Base-by-base conservation (phyloP, 768 basidiomycete species). In the Amyloporia xantha region DNA sequence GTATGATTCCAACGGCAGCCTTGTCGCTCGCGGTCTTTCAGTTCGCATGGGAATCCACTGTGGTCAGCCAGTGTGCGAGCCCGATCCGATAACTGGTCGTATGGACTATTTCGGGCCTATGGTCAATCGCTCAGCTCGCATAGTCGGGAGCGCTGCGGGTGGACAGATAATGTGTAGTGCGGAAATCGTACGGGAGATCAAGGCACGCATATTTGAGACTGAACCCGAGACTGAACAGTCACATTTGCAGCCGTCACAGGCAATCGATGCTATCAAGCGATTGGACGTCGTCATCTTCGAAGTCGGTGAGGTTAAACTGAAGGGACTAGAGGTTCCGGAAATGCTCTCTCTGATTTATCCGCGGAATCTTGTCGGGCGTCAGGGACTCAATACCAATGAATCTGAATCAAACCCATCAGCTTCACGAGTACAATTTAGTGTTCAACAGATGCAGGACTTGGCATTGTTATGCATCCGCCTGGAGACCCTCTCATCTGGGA, bases 91-190 rank as follows among this genome's bases (percentile, higher is more conserved):
- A 27, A 60, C 61, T 2, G 73, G 82, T 51, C 86, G 96, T 39
- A 98, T 99, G 96, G 95, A 98, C 65, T 98, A 98, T 67, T 90
- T 95, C 59, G 94, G 94, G 0, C 85, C 92, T 1, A 91, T 96
- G 81, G 91, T 95, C 56, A 98, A 97, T 66, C 87, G 93, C 26
- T 77, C 94, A 0, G 82, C 95, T 4, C 79, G 95, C 35, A 89
- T 99, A 59, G 79, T 74, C 51, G 81, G 84, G 19, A 78, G 72
- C 49, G 93, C 96, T 0, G 80, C 81, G 7, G 96, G 96, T 5
- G 96, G 96, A 0, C 91, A 98, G 65, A 90, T 98, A 62, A 85
- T 88, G 79, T 86, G 89, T 60, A 92, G 89, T 60, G 77, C 82
- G 2, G 92, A 96, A 49, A 83, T 94, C 55, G 74, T 92, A 45